Percentiles rank a stretch among this genome's conserved stretches.
Conservation (phyloP, 768 basidiomycete genomes). For the Suillus ampliporus region DNA sequence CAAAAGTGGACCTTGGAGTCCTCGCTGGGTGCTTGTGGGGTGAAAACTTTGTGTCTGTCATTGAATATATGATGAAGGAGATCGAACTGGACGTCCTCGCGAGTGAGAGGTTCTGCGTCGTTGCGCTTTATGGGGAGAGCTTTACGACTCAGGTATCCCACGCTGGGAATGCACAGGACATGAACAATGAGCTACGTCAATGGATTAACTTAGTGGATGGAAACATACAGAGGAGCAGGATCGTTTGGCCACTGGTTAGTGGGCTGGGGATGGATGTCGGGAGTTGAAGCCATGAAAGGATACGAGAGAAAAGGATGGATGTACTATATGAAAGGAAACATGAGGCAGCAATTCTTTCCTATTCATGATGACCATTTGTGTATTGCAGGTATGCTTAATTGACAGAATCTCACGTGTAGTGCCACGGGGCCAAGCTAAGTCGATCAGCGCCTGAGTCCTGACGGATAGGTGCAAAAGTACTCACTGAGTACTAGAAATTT, state of each 20-base stretch:
- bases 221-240: slow-evolving; percentile 57
- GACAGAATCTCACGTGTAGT: slow-evolving; percentile 45
- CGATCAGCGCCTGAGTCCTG: not conserved
- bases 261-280: slow-evolving; percentile 36
- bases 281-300: slow-evolving; percentile 53
- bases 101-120: slow-evolving; percentile 82
- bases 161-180: slow-evolving; percentile 37
- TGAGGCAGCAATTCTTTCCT: slow-evolving; percentile 34
- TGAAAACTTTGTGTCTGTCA: slow-evolving; percentile 71
- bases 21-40: slow-evolving; percentile 59
- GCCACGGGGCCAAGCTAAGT: slow-evolving; percentile 7
- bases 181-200: slow-evolving; percentile 14
- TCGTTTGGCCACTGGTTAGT: slow-evolving; percentile 54
- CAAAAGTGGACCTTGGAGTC: slow-evolving; percentile 70
- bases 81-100: slow-evolving; percentile 88
- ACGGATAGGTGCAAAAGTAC: not conserved
- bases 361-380: slow-evolving; percentile 23
- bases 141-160: slow-evolving; percentile 63
- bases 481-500: not conserved
- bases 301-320: slow-evolving; percentile 28
- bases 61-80: slow-evolving; percentile 81
- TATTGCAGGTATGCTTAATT: slow-evolving; percentile 19
- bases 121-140: slow-evolving; percentile 81
- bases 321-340: slow-evolving; percentile 22
- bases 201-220: slow-evolving; percentile 18